Base-by-base conservation (phyloP, 2,329 filamentous ascomycete species). In the Aspergillus floridensis region DNA sequence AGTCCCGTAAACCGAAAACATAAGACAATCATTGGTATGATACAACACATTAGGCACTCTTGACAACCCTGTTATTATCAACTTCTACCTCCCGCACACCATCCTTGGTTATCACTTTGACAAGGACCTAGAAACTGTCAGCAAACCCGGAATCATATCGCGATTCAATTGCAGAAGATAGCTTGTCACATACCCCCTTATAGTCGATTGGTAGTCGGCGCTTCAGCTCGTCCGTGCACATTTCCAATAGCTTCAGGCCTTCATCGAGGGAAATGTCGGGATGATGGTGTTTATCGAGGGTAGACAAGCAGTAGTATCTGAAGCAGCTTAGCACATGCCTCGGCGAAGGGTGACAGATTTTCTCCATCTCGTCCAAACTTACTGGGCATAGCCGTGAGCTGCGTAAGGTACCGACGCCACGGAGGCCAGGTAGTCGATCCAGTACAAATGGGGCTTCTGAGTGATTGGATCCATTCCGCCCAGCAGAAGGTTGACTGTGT, bases 161-260 rank as follows among this genome's bases (percentile, higher is more conserved):
- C 26, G 21, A 5, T 35, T 10, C 14, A 7, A 53, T 54, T 63
- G 58, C 21, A 7, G 26, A 26, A 14, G 21, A 49, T 26, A 16
- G 38, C 31, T 5, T 29, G 22, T 19, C 62, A 72, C 88, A 70
- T 70, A 96, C 91, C 44, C 95, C 95, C 84, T 99, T 99, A 86
- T 98, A 99, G 77, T 99, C 95, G 74, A 99, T 93, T 61, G 95
- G 95, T 83, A 99, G 86, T 79, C 96, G 87, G 76, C 95, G 88
- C 86, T 97, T 96, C 74, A 99, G 81, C 83, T 99, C 95, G 76
- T 98, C 93, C 67, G 91, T 95, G 81, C 95, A 99, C 88, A 97
- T 90, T 70, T 86, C 88, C 71, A 99, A 82, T 64, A 99, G 87
- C 83, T 96, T 95, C 80, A 96, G 86, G 59, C 95, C 95, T 77